Base-by-base conservation (phyloP, 2,329 filamentous ascomycete genomes). In the Diaporthe citrichinensis region DNA sequence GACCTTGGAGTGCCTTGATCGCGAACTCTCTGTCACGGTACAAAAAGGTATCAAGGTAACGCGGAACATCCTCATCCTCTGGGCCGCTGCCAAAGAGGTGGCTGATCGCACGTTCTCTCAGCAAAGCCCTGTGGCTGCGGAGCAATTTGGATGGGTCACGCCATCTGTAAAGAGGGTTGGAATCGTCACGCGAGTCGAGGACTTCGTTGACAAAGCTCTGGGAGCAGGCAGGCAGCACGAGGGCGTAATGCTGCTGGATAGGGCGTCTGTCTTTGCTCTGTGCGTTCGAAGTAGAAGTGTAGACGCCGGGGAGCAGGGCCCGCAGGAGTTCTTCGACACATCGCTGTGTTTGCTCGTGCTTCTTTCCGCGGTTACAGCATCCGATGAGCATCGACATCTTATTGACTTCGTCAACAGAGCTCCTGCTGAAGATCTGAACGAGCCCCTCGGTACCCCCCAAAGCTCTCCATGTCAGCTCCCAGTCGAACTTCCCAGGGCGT, bases 221-320 rank as follows among this genome's bases (percentile, higher is more conserved):
- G 10, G 73, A 72, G 58, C 73, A 75, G 20, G 73, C 73, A 3
- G 58, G 31, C 5, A 75, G 39, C 73, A 75, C 72, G 10, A 3
- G 44, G 58, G 68, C 73, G n/a, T 75, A 75, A n/a, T 57, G 51
- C 4, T 51, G 46, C 28, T 75, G 73, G 17, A 75, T 39, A 7
- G 73, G 73, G 7, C 73, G 73, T 10, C 28, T 75, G 73, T 75
- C 73, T 6, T 28, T 71, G 49, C 36, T 57, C 20, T 41, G 44
- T 8, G 49, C 36, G 20, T 12, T 31, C 1, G 46, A 20, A 1
- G 46, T 23, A 9, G 57, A 65, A 2, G 14, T 4, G 28, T 75
- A 75, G 25, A 75, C 73, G 31, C 57, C 68, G 25, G 73, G 73
- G 25, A 75, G 36, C n/a, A 75, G 69, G 6, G 36, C 68, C 9